Conservation (phyloP, 1,139 yeast genomes). For the Hansenula sp. region DNA sequence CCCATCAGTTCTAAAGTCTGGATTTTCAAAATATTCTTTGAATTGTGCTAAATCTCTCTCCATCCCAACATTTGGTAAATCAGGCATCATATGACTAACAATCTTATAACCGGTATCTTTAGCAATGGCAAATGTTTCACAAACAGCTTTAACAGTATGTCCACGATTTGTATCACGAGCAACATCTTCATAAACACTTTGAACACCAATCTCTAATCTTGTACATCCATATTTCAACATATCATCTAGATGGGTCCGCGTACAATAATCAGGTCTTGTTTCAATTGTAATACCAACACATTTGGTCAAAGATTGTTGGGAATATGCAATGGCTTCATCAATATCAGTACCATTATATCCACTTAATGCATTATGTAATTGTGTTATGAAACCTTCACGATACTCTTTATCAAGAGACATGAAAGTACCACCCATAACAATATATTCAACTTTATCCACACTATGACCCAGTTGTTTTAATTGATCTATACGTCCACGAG, state of each 20-base stretch:
- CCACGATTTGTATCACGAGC: slow-evolving; percentile 99
- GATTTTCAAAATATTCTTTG: slow-evolving; percentile 93
- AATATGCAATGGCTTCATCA: slow-evolving; percentile 85
- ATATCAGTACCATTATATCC: slow-evolving; percentile 87
- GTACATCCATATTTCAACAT: slow-evolving; percentile 97
- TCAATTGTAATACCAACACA: slow-evolving; percentile 99
- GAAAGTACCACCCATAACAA: slow-evolving; percentile 98
- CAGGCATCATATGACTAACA: slow-evolving; percentile 99
- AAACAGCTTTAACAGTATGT: slow-evolving; percentile 93
- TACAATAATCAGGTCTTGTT: slow-evolving; percentile 98
- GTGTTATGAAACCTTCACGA: slow-evolving; percentile 84
- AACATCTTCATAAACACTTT: slow-evolving; percentile 95
- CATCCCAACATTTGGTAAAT: slow-evolving; percentile 97
- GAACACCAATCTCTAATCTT: slow-evolving; percentile 95
- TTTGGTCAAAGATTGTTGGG: slow-evolving; percentile 93
- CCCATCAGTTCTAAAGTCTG: slow-evolving; percentile 96
- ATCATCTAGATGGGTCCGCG: slow-evolving; percentile 91
- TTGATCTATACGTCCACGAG: slow-evolving; percentile 96
- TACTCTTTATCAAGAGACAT: slow-evolving; percentile 91
- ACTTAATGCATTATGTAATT: slow-evolving; percentile 89
- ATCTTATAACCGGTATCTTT: slow-evolving; percentile 98
- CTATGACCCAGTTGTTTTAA: slow-evolving; percentile 93
- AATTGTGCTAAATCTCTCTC: slow-evolving; percentile 96
- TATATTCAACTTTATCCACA: slow-evolving; percentile 95
- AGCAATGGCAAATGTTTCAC: slow-evolving; percentile 92